These are phyloP conservation scores for Ziziphus jujuba DNA, from an alignment of 306 rosid species.

Conservation along the genomic window DNA sequence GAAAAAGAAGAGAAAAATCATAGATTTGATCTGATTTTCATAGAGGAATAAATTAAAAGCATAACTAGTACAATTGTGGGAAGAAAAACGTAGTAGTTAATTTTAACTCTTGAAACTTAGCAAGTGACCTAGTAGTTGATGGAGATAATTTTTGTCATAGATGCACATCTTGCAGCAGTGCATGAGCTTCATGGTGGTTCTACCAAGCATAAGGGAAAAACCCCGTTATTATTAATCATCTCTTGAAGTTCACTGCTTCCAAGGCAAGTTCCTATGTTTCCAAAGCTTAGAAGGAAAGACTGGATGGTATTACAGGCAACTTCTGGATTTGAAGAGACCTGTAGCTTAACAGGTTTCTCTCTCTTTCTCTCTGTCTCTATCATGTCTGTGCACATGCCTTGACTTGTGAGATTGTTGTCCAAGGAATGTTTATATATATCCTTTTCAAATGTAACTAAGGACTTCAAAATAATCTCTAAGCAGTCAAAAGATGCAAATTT, in stretches of 20 bases:
- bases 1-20: too few species aligned
- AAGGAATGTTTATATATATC: background rate
- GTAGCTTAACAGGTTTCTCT: slow-evolving; percentile 68
- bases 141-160: too few species aligned
- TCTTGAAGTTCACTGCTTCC: slow-evolving; percentile 64
- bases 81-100: too few species aligned
- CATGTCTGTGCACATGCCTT: background rate
- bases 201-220: slow-evolving; percentile 33
- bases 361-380: slow-evolving; percentile 17
- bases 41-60: too few species aligned
- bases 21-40: too few species aligned
- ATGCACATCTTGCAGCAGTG: slow-evolving; percentile 95
- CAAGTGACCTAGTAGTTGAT: too few species aligned
- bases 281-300: slow-evolving; percentile 75
- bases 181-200: slow-evolving; percentile 63
- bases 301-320: slow-evolving; percentile 69
- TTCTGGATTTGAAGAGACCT: slow-evolving; percentile 79
- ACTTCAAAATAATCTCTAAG: slow-evolving; percentile 24
- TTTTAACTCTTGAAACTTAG: too few species aligned
- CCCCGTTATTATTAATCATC: slow-evolving; percentile 67
- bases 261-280: slow-evolving; percentile 84
- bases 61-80: too few species aligned
- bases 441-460: slow-evolving; percentile 7
- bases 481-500: slow-evolving; percentile 80
- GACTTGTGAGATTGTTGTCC: background rate